phyloP scores from a whole-genome alignment of 2,329 filamentous ascomycete species.

The Neoarthrinium moseri region DNA sequence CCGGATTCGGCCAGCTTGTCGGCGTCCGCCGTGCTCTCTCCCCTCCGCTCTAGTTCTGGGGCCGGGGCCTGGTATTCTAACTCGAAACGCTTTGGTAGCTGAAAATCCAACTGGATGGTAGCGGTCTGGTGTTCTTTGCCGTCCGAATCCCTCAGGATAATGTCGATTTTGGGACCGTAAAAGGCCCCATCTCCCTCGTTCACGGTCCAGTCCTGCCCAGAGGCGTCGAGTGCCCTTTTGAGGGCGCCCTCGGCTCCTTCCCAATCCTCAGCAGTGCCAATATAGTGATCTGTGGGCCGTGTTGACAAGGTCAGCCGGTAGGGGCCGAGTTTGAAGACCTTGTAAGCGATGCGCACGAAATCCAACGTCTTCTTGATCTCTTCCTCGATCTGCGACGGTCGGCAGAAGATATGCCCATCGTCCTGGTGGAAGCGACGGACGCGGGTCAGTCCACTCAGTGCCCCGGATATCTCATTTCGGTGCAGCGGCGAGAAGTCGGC shows the following conservation, averaged over 20 bases:
- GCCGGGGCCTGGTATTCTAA: slow-evolving; percentile 72
- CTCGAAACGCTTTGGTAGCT: slow-evolving; percentile 79
- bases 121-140: slow-evolving; percentile 88
- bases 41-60: slow-evolving; percentile 57
- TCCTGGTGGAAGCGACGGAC: slow-evolving; percentile 95
- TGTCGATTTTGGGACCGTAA: slow-evolving; percentile 90
- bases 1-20: slow-evolving; percentile 51
- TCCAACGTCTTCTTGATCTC: slow-evolving; percentile 48
- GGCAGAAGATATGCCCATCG: slow-evolving; percentile 95
- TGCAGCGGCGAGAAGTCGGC: slow-evolving; percentile 96
- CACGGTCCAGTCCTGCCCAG: slow-evolving; percentile 67
- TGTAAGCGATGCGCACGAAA: slow-evolving; percentile 46
- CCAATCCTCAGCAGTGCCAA: slow-evolving; percentile 70
- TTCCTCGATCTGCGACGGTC: slow-evolving; percentile 55
- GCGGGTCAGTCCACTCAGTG: slow-evolving; percentile 84
- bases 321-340: slow-evolving; percentile 67
- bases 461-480: slow-evolving; percentile 91
- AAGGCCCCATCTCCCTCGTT: slow-evolving; percentile 86
- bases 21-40: slow-evolving; percentile 48
- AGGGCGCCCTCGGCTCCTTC: slow-evolving; percentile 67
- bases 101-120: slow-evolving; percentile 87
- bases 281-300: slow-evolving; percentile 71
- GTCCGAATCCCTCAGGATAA: slow-evolving; percentile 74
- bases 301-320: slow-evolving; percentile 80
- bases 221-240: slow-evolving; percentile 59